Evolutionary conservation across 176 grass and related monocot species (phyloP).

Genomic region (Raddia distichophylla): DNA sequence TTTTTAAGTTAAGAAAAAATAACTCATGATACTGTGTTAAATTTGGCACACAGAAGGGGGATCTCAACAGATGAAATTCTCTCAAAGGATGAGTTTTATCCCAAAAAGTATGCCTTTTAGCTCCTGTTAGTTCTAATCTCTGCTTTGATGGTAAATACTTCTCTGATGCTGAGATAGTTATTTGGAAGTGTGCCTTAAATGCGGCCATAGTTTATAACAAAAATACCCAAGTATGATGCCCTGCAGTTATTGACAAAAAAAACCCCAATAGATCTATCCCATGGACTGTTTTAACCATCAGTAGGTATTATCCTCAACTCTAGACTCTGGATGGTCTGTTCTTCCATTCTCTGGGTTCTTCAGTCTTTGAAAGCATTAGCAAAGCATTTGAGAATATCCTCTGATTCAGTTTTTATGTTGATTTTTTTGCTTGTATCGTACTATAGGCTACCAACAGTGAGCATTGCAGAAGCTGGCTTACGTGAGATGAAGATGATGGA

Average conservation of each 20-base stretch:
- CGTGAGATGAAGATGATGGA: constrained; percentile 95
- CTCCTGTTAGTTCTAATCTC: not conserved
- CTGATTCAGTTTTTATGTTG: not conserved
- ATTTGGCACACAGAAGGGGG: not conserved
- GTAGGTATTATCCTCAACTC: not conserved
- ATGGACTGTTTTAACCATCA: not conserved
- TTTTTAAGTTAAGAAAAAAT: not conserved
- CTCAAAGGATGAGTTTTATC: not conserved
- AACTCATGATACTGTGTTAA: not conserved
- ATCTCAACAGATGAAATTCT: not conserved
- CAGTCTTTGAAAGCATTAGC: constrained; percentile 1
- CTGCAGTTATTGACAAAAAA: not conserved
- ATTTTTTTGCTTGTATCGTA: not conserved
- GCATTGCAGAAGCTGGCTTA: constrained; percentile 87
- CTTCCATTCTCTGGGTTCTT: not conserved
- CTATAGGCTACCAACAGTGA: constrained; percentile 80
- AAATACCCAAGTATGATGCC: not conserved
- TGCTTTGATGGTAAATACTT: not conserved
- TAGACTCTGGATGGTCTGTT: not conserved
- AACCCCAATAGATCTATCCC: not conserved
- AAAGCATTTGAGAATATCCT: not conserved
- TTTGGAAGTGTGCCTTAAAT: not conserved
- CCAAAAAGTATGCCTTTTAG: not conserved
- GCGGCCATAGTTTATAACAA: not conserved
- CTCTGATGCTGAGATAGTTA: not conserved